Base-by-base conservation (phyloP, 331 rosid species). In the Spiraea crenata region DNA sequence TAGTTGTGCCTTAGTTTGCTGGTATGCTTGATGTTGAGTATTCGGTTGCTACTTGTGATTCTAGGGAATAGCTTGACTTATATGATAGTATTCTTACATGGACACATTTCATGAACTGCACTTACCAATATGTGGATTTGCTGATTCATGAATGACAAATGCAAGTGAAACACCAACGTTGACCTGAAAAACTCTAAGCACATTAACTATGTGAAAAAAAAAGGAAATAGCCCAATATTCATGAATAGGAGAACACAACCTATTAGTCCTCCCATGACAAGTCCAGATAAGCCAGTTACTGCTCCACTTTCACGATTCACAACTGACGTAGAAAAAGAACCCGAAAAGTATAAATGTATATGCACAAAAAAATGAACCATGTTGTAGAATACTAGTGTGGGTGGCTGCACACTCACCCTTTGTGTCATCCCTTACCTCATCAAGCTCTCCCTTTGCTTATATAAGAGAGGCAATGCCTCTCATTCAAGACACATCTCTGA, bases 291-390 rank as follows among this genome's bases (percentile, higher is more conserved):
- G 79, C 96, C 95, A 69, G 97, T 89, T 89, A 87, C 89, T 68
- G 99, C 99, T 57, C 99, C 96, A 76, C 99, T 89, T 81, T 93
- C 99, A 77, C 91, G 71, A 74, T 80, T 93, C 71, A 93, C 99
- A 70, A 97, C 99, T 49, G 99, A 93, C 81, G 97, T 91, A 60
- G 99, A 93, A 84, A 93, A 93, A 67, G 99, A 93, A 69, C 99
- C 99, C 57, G 17, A 77, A 84, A 74, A 12, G 76, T 34, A 51
- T 52, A 16, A 74, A 67, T 50, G 35, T 44, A 37, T 42, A 17
- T 34, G 92, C 85, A 65, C 92, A 87, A 84, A 93, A 93, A 78
- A 89, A 93, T 62, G 99, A 91, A 74, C 99, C 99, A 57, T n/a
- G n/a, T n/a, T n/a, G n/a, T n/a, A n/a, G n/a, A n/a, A n/a, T n/a